Evolutionary conservation across 306 rosid species (phyloP), one percentile per base, ranked within the genome.

Genomic region (Senna tora): DNA sequence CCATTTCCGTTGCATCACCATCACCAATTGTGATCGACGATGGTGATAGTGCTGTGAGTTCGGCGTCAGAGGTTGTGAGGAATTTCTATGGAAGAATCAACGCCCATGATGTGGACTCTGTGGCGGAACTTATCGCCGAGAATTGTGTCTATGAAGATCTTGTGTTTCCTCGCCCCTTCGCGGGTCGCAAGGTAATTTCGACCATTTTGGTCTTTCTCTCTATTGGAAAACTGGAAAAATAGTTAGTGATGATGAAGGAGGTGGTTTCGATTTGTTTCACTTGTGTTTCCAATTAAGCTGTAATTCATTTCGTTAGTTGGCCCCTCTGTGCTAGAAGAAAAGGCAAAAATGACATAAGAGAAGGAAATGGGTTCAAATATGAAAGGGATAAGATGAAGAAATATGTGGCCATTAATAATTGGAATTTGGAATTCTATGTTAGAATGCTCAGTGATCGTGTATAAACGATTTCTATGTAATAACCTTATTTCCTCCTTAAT

Each of bases 141-240:
- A 84, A 81, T 69, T 90, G 98, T 42, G 93, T 93, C 1, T 90
- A 93, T 33, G 97, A 93, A 68, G 97, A 90, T 79, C 98, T 93
- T n/a, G 72, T 93, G 73, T 93, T 93, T 82, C 79, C 98, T 5
- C 82, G 50, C 4, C 96, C 96, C 73, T 93, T 93, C 75, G 84
- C 88, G 16, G 96, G 98, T 63, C 96, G 98, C 32, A 78, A 88
- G 96, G 98, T 89, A 77, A 60, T 16, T 41, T 59, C 39, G 3
- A 14, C 8, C 9, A 21, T 4, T 43, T 45, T 20, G 36, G 28
- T 50, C n/a, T n/a, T 9, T 36, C 13, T 25, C 30, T 25, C 30
- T 1, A n/a, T 5, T 30, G 1, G 5, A 33, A 58, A 11, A 2
- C 32, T 16, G 7, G 0, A 69, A 67, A 49, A 52, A 52, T 28